Conservation (phyloP, 805 yeast genomes). For the Saccharomycopsis lassenensis region DNA sequence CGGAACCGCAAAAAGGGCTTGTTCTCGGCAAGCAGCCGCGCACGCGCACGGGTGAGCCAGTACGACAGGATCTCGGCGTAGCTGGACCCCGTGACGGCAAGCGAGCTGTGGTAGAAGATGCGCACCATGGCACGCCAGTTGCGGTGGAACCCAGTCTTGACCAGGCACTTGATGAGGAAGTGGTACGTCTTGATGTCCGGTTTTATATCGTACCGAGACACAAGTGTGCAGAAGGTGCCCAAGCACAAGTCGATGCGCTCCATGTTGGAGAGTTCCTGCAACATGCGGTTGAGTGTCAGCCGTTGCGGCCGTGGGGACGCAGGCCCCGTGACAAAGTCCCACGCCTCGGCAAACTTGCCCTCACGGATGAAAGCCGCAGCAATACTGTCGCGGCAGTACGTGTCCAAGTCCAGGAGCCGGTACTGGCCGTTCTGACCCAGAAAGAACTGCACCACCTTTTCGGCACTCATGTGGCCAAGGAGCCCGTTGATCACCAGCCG, state of each 20-base stretch:
- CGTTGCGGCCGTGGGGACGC: conserved; percentile 16
- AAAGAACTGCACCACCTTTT: conserved; percentile 21
- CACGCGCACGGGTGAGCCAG: conserved; percentile 21
- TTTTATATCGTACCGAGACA: conserved; percentile 20
- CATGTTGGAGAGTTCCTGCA: conserved; percentile 23
- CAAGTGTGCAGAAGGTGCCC: conserved; percentile 26
- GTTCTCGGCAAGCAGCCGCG: conserved; percentile 26
- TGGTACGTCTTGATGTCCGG: conserved; percentile 27
- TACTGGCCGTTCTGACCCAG: conserved; percentile 10
- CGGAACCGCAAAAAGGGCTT: conserved; percentile 16
- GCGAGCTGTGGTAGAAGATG: conserved; percentile 17
- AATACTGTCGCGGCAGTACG: conserved; percentile 20
- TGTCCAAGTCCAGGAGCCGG: conserved; percentile 7
- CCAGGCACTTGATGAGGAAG: conserved; percentile 26
- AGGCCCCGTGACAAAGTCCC: conserved; percentile 20
- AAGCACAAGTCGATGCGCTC: conserved; percentile 29
- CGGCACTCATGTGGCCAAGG: conserved; percentile 18
- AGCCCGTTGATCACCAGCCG: conserved; percentile 22
- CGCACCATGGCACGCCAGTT: conserved; percentile 19
- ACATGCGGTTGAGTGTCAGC: conserved; percentile 24
- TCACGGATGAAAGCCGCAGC: conserved; percentile 23
- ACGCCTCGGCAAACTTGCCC: conserved; percentile 23
- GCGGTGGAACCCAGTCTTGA: conserved; percentile 24
- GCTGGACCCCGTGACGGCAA: conserved; percentile 5
- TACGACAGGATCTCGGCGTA: conserved; percentile 9